Conservation (phyloP, 139 green algal species). For the Zygnema circumcarinatum region DNA sequence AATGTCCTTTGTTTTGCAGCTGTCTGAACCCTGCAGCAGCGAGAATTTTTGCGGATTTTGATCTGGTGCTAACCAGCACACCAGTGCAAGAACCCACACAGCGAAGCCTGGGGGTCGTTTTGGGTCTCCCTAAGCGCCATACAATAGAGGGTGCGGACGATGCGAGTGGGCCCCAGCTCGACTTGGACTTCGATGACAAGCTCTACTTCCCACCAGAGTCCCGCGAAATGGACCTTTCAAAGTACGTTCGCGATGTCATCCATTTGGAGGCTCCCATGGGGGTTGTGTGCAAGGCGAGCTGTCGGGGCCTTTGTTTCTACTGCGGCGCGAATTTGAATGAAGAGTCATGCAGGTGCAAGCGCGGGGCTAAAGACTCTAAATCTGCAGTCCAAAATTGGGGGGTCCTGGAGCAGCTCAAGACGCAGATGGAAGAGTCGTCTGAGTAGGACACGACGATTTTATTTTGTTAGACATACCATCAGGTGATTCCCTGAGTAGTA, state of each 20-base stretch:
- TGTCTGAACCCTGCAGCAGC: slow-evolving; percentile 33
- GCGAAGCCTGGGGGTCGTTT: slow-evolving; percentile 31
- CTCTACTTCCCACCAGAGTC: slow-evolving; percentile 46
- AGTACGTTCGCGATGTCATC: slow-evolving; percentile 50
- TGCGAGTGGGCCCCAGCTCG: slow-evolving; percentile 11
- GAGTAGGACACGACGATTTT: too few species aligned
- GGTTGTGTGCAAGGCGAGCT: slow-evolving; percentile 26
- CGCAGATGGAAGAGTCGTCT: slow-evolving; percentile 22
- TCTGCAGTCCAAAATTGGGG: neutral
- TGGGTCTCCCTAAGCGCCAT: neutral
- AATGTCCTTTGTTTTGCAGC: slow-evolving; percentile 11
- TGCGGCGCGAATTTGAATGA: slow-evolving; percentile 52
- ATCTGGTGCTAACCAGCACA: slow-evolving; percentile 32
- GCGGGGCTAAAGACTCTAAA: neutral
- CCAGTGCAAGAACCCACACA: slow-evolving; percentile 43
- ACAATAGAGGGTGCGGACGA: slow-evolving; percentile 18
- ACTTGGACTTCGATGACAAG: slow-evolving; percentile 56
- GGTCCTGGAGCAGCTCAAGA: slow-evolving; percentile 32
- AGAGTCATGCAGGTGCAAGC: slow-evolving; percentile 20
- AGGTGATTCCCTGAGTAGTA: too few species aligned
- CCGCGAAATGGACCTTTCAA: slow-evolving; percentile 41
- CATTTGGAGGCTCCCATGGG: slow-evolving; percentile 50
- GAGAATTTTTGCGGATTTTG: slow-evolving; percentile 41
- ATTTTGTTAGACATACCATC: too few species aligned
- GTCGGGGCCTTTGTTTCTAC: slow-evolving; percentile 38